Evolutionary conservation across 2,329 filamentous ascomycete species (phyloP).

Genomic region (Ramularia endophylla): DNA sequence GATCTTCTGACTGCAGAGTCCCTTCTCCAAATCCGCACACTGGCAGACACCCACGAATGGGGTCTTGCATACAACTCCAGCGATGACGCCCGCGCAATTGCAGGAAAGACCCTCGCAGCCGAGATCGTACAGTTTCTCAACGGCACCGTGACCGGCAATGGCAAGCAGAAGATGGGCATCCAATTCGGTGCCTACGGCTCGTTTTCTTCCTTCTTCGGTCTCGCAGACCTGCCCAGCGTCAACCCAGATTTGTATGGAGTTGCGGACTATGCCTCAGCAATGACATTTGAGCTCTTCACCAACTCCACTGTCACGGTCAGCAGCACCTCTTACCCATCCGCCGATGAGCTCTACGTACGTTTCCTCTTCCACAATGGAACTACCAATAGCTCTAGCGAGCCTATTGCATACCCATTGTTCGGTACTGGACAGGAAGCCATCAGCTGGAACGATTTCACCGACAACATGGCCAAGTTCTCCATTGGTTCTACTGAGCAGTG

Average conservation of each 20-base stretch:
- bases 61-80: conserved; percentile 72
- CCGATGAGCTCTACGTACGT: conserved; percentile 50
- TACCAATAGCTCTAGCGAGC: conserved; percentile 39
- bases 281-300: conserved; percentile 69
- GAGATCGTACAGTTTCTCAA: conserved; percentile 42
- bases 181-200: conserved; percentile 59
- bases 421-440: conserved; percentile 52
- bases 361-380: conserved; percentile 61
- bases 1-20: conserved; percentile 55
- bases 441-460: conserved; percentile 63
- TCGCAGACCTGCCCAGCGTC: conserved; percentile 45
- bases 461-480: conserved; percentile 59
- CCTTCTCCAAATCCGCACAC: conserved; percentile 59
- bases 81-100: conserved; percentile 40
- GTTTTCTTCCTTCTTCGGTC: conserved; percentile 57
- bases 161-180: conserved; percentile 42
- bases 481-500: conserved; percentile 60
- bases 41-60: conserved; percentile 76
- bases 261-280: conserved; percentile 76
- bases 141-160: conserved; percentile 34
- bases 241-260: conserved; percentile 65
- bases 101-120: conserved; percentile 44
- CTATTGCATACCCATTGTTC: conserved; percentile 54
- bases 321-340: conserved; percentile 24
- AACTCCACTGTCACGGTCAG: conserved; percentile 42